Conservation (phyloP, 345 rosid genomes). For the Passiflora organensis region DNA sequence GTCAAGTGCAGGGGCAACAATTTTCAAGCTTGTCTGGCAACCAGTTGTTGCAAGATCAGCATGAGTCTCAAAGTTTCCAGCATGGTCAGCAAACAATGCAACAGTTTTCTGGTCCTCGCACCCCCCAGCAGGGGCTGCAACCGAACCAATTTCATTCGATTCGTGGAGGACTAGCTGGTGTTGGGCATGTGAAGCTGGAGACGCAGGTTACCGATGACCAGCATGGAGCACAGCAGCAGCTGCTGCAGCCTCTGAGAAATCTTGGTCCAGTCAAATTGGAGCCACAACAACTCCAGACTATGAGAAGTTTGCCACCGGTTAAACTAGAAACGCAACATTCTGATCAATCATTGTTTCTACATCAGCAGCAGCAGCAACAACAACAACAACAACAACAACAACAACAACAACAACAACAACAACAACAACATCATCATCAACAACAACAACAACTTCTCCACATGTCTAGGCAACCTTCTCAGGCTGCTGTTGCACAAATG, state of each 20-base stretch:
- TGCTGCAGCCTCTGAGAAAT: conserved; percentile 54
- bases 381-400: conserved; percentile 79
- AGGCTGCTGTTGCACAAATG: conserved; percentile 59
- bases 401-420: no score
- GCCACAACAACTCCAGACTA: conserved; percentile 55
- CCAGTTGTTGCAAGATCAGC: conserved; percentile 66
- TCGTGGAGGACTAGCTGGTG: conserved; percentile 66
- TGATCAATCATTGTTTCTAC: conserved; percentile 68
- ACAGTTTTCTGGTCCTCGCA: conserved; percentile 49
- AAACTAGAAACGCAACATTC: conserved; percentile 81
- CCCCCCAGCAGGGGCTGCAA: conserved; percentile 41
- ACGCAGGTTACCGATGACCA: conserved; percentile 67
- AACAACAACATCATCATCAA: no score
- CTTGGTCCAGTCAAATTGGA: conserved; percentile 69
- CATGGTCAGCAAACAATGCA: conserved; percentile 69
- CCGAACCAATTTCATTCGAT: conserved; percentile 61
- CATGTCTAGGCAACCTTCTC: conserved; percentile 82
- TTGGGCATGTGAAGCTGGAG: conserved; percentile 78
- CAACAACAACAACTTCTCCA: conserved; percentile 61
- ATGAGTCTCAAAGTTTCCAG: conserved; percentile 66
- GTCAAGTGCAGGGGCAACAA: conserved; percentile 76
- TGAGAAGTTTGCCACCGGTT: conserved; percentile 60
- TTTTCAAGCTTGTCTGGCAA: conserved; percentile 54
- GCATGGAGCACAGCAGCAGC: conserved; percentile 47
- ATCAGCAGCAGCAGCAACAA: conserved; percentile 67